Conservation (phyloP, 768 basidiomycete genomes). For the Lactarius indigo region DNA sequence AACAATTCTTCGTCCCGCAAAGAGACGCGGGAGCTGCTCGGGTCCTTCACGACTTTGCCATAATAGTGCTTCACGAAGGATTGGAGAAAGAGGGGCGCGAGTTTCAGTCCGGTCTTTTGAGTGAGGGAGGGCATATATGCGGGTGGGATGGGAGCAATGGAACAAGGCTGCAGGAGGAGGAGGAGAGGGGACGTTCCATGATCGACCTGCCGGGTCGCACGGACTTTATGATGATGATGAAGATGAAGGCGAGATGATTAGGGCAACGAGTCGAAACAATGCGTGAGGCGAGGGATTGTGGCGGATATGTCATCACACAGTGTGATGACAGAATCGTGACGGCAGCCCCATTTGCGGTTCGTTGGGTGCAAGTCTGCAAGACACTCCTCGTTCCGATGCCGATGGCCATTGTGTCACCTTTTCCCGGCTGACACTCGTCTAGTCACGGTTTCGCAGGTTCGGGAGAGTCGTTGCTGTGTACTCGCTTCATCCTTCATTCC, state of each 20-base stretch:
- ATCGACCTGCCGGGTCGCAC: background rate
- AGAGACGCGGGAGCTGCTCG: background rate
- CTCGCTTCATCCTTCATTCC: too few species aligned
- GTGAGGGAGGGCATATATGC: constrained; percentile 41
- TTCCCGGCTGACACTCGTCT: too few species aligned
- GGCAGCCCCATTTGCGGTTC: too few species aligned
- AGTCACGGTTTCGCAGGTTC: too few species aligned
- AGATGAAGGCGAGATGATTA: background rate
- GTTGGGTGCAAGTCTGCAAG: background rate
- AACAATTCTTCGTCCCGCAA: constrained; percentile 70
- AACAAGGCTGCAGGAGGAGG: background rate
- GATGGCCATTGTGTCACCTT: background rate
- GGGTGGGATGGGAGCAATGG: background rate
- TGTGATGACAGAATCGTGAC: constrained; percentile 38
- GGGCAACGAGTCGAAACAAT: background rate
- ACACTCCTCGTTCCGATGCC: background rate
- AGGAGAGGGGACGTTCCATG: background rate
- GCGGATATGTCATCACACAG: background rate
- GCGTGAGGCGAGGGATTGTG: background rate
- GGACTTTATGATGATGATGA: background rate
- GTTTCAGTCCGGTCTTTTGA: constrained; percentile 53
- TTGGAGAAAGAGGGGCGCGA: constrained; percentile 67
- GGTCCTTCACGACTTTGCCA: constrained; percentile 42
- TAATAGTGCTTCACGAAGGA: constrained; percentile 83
- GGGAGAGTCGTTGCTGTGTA: too few species aligned